Conservation (phyloP, 176 grass and related monocot genomes). For the Triticum timopheevii region DNA sequence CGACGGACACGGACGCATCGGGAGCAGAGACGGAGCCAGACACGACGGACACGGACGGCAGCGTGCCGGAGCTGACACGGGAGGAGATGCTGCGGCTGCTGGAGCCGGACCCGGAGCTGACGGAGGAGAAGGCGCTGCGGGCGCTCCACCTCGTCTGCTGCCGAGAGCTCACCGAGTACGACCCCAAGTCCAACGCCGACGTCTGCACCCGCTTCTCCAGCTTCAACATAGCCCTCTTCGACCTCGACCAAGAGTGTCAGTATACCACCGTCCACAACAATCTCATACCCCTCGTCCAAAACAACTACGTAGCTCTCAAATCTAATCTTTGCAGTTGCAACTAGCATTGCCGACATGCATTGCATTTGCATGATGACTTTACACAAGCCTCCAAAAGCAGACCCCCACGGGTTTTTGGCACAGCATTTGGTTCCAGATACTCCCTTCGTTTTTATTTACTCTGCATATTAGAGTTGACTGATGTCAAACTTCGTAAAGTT, state of each 20-base stretch:
- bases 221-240: not conserved
- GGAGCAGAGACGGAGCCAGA: too few species aligned
- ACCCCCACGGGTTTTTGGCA: not conserved
- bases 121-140: not conserved
- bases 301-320: too few species aligned
- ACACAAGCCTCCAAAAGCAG: not conserved
- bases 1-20: too few species aligned
- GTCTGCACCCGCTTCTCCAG: not conserved
- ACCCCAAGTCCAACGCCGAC: not conserved
- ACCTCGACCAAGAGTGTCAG: not conserved
- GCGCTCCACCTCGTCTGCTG: not conserved
- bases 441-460: too few species aligned
- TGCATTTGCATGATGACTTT: not conserved
- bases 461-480: too few species aligned
- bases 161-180: not conserved
- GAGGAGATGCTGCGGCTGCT: too few species aligned
- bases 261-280: not conserved
- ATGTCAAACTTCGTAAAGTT: too few species aligned
- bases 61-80: too few species aligned
- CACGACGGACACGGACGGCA: too few species aligned
- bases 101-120: too few species aligned
- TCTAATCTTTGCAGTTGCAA: not conserved
- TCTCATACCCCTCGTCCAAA: too few species aligned
- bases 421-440: not conserved
- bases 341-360: too few species aligned